phyloP scores from a whole-genome alignment of 1,284 basidiomycete species.

The Mycosarcoma mackinlayi region DNA sequence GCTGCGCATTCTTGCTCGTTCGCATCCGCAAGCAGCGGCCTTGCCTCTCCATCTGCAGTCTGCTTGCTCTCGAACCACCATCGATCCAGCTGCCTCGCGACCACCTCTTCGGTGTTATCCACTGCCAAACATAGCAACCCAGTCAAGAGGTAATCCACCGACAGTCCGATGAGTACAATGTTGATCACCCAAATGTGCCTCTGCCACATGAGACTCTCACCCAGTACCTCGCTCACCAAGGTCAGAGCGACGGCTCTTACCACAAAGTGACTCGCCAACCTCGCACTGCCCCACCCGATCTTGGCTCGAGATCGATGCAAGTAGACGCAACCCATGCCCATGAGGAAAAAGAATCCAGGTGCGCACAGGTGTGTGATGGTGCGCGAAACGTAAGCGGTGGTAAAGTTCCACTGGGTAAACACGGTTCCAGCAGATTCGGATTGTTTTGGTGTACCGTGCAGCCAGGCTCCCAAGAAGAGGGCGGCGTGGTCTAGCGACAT shows the following conservation, averaged over 20 bases:
- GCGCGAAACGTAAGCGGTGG: constrained; percentile 27
- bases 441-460: constrained; percentile 46
- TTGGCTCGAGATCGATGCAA: constrained; percentile 32
- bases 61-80: neutral
- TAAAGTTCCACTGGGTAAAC: constrained; percentile 35
- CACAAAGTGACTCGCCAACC: constrained; percentile 33
- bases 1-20: too few relatives aligned
- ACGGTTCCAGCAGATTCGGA: constrained; percentile 33
- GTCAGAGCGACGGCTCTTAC: constrained; percentile 35
- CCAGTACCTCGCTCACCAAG: constrained; percentile 42
- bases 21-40: neutral
- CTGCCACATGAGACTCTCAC: constrained; percentile 19
- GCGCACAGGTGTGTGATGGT: constrained; percentile 54
- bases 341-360: constrained; percentile 52
- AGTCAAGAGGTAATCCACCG: constrained; percentile 48
- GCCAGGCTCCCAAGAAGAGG: constrained; percentile 44
- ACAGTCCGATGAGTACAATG: constrained; percentile 49
- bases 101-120: constrained; percentile 12
- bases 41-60: neutral
- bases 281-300: constrained; percentile 24
- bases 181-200: constrained; percentile 36
- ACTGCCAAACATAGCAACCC: constrained; percentile 39
- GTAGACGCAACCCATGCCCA: constrained; percentile 57
- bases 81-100: constrained; percentile 16
- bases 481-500: constrained; percentile 57